phyloP scores from a whole-genome alignment of 2,329 filamentous ascomycete species.

The Metarhizium sp. region DNA sequence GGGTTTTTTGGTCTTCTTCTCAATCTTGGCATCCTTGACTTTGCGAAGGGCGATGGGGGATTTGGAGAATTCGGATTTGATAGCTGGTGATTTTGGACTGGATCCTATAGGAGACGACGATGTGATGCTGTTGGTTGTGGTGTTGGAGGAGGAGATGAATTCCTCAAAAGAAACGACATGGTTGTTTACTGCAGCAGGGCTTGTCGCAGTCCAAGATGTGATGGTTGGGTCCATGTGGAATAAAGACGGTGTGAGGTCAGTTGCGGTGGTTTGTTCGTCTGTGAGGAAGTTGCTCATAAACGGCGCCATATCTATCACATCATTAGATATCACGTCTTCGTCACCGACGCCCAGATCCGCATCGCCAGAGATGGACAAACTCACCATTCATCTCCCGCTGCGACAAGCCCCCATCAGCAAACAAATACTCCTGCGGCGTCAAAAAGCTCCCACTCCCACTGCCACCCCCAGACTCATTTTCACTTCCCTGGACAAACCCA shows the following conservation, averaged over 20 bases:
- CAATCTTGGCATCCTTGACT: slow-evolving; percentile 32
- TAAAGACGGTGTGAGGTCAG: slow-evolving; percentile 27
- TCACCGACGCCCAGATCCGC: not conserved
- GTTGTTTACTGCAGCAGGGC: slow-evolving; percentile 19
- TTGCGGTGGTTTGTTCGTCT: not conserved
- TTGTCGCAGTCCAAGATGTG: slow-evolving; percentile 33
- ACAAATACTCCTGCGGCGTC: slow-evolving; percentile 29
- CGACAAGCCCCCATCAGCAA: slow-evolving; percentile 18
- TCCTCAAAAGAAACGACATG: slow-evolving; percentile 30
- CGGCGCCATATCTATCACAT: slow-evolving; percentile 17
- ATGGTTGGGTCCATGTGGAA: slow-evolving; percentile 23
- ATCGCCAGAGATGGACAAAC: slow-evolving; percentile 2
- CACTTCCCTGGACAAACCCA: slow-evolving; percentile 12
- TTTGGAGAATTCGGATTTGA: slow-evolving; percentile 17
- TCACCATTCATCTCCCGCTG: slow-evolving; percentile 21
- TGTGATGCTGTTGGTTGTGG: slow-evolving; percentile 5
- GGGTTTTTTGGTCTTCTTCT: slow-evolving; percentile 31
- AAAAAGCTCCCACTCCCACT: slow-evolving; percentile 19
- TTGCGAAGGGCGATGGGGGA: slow-evolving; percentile 29
- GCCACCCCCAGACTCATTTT: slow-evolving; percentile 15
- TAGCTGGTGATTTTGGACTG: slow-evolving; percentile 19
- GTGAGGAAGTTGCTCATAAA: slow-evolving; percentile 20
- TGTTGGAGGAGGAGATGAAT: slow-evolving; percentile 22
- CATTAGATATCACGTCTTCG: not conserved
- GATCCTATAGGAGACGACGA: slow-evolving; percentile 10